Evolutionary conservation across 306 rosid species (phyloP).

Genomic region (Lathyrus tuberosus): DNA sequence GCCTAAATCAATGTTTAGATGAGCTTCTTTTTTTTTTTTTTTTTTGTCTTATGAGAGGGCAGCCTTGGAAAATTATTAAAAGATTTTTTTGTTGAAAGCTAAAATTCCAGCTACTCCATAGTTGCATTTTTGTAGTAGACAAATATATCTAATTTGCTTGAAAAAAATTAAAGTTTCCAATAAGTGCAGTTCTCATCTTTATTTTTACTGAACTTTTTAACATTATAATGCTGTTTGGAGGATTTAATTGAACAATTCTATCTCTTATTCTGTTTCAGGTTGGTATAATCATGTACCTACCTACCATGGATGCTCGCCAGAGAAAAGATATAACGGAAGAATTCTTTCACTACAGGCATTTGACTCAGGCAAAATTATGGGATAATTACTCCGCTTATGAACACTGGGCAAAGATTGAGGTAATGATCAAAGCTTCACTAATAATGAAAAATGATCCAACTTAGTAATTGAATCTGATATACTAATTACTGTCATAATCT

Average conservation of each 20-base stretch:
- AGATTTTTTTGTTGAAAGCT: conserved; percentile 7
- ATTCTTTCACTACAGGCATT: conserved; percentile 83
- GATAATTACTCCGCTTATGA: conserved; percentile 80
- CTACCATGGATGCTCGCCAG: conserved; percentile 82
- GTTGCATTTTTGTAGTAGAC: conserved; percentile 9
- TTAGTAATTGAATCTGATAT: conserved; percentile 16
- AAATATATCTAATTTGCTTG: conserved; percentile 10
- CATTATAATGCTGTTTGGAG: conserved; percentile 21
- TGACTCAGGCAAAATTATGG: conserved; percentile 70
- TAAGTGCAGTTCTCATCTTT: conserved; percentile 12
- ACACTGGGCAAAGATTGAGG: conserved; percentile 99
- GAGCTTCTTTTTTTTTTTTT: background rate
- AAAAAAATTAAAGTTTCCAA: background rate
- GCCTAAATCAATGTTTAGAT: background rate
- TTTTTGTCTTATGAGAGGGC: background rate
- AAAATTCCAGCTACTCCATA: conserved; percentile 3
- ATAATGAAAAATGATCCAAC: conserved; percentile 25
- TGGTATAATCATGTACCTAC: conserved; percentile 98
- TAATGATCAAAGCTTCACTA: conserved; percentile 35
- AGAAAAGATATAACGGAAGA: conserved; percentile 92
- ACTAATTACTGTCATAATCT: conserved; percentile 11
- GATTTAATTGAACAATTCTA: conserved; percentile 16
- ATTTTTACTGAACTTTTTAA: conserved; percentile 15
- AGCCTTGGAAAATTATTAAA: background rate
- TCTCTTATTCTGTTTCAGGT: conserved; percentile 63